Evolutionary conservation across 2,329 filamentous ascomycete genomes (phyloP), one percentile per base, ranked within the genome.

Genomic region (Aspergillus ustus): DNA sequence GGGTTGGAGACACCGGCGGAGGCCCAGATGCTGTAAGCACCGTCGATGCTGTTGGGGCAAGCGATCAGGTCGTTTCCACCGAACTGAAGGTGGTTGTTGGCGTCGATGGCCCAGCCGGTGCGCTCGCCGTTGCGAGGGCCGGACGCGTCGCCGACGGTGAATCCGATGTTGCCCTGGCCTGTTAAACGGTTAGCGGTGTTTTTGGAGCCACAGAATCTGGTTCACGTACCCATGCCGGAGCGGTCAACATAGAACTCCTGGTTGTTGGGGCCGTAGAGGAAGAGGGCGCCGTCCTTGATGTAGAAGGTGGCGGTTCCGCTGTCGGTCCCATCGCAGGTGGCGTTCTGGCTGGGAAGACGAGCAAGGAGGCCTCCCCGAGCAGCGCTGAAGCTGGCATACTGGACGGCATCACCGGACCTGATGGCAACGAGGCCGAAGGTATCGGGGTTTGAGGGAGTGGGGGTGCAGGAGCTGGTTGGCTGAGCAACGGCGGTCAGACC

Each of bases 171-270:
- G 54, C 86, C 86, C 66, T 84, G 82, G 65, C 84, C 82, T 83
- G 31, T 59, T 19, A 37, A 3, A 28, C n/a, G 9, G 57, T 67
- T 60, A 66, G 60, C n/a, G 49, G 34, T 28, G n/a, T 9, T 19
- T 54, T 34, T 15, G 13, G 19, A 4, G 0, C 7, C n/a, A 6
- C 8, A 11, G 44, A 15, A 22, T 22, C 51, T 4, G 8, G 49
- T 37, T 37, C 13, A 68, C 80, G 46, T 81, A 81, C 83, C 85
- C 84, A 87, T 86, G 69, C 84, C 85, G 50, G 83, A 85, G 49
- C 82, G 81, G 72, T 88, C 85, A 45, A 82, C 81, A 64, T 70
- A 87, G 54, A 84, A 61, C 67, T 82, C 74, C 76, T 88, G 86
- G 2, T 75, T 73, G 49, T 74, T 76, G 22, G 69, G 65, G 37